Evolutionary conservation across 140 eudicot genomes (phyloP).

Genomic region (Stevia rebaudiana): DNA sequence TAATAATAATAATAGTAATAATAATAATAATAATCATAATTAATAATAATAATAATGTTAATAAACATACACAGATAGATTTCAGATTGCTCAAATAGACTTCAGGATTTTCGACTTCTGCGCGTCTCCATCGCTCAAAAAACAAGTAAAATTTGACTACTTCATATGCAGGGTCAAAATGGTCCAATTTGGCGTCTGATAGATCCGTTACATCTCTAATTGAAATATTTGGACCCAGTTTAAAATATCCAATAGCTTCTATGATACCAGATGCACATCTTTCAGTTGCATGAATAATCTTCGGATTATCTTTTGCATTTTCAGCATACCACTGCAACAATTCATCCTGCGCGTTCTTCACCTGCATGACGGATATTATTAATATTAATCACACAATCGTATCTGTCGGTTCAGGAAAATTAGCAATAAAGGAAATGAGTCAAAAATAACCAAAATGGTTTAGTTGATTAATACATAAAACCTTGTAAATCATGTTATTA

Average conservation of each 20-base stretch:
- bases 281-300: conserved; percentile 80
- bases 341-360: conserved; percentile 96
- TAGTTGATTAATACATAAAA: not conserved
- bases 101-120: conserved; percentile 60
- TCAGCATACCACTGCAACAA: conserved; percentile 85
- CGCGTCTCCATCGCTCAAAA: conserved; percentile 85
- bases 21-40: conserved; percentile 3
- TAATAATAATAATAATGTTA: conserved; percentile 7
- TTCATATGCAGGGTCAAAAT: conserved; percentile 74
- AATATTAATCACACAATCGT: not conserved
- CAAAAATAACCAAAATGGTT: not conserved
- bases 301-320: conserved; percentile 83
- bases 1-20: conserved; percentile 4
- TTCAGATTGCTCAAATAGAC: conserved; percentile 47
- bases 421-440: not conserved
- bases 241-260: conserved; percentile 88
- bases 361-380: conserved; percentile 39
- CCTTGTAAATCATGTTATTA: not conserved
- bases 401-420: too few relatives aligned
- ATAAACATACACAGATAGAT: conserved; percentile 52
- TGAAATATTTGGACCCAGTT: conserved; percentile 72
- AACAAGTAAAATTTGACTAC: conserved; percentile 82
- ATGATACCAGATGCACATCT: conserved; percentile 96
- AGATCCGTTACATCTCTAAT: conserved; percentile 61
- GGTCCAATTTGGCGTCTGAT: conserved; percentile 53